These are phyloP conservation scores for Backusella sp. DNA, from an alignment of 192 early-diverging fungal species.

Conservation along the genomic window DNA sequence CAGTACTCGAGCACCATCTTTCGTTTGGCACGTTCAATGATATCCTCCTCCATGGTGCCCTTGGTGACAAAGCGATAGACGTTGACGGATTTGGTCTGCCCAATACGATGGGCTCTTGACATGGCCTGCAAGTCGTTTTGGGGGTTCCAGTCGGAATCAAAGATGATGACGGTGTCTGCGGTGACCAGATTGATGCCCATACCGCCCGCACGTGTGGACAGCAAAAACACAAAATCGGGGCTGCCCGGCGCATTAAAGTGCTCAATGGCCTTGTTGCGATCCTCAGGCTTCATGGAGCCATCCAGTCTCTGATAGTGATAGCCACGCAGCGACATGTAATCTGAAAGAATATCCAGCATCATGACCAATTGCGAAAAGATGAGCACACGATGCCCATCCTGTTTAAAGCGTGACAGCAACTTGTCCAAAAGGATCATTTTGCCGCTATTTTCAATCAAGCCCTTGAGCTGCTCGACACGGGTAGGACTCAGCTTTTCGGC, in stretches of 20 bases:
- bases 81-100: constrained; percentile 96
- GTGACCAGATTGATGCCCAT: constrained; percentile 96
- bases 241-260: constrained; percentile 94
- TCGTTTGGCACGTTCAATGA: constrained; percentile 96
- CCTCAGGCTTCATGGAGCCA: constrained; percentile 84
- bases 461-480: constrained; percentile 77
- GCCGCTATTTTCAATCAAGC: constrained; percentile 87
- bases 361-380: constrained; percentile 99
- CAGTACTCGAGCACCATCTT: constrained; percentile 99
- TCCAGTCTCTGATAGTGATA: constrained; percentile 93
- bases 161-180: constrained; percentile 97
- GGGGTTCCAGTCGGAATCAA: constrained; percentile 93
- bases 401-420: constrained; percentile 84
- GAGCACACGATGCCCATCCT: constrained; percentile 91
- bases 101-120: constrained; percentile 97
- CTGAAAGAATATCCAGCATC: constrained; percentile 94
- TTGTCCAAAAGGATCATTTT: constrained; percentile 99
- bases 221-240: constrained; percentile 93
- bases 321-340: constrained; percentile 87
- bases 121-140: constrained; percentile 98
- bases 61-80: constrained; percentile 98
- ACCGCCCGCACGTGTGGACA: constrained; percentile 96
- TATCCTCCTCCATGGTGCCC: constrained; percentile 97
- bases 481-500: constrained; percentile 60
- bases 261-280: constrained; percentile 95